These are phyloP conservation scores for Ganoderma lingzhi DNA, from an alignment of 1,284 basidiomycete genomes.

Conservation along the genomic window DNA sequence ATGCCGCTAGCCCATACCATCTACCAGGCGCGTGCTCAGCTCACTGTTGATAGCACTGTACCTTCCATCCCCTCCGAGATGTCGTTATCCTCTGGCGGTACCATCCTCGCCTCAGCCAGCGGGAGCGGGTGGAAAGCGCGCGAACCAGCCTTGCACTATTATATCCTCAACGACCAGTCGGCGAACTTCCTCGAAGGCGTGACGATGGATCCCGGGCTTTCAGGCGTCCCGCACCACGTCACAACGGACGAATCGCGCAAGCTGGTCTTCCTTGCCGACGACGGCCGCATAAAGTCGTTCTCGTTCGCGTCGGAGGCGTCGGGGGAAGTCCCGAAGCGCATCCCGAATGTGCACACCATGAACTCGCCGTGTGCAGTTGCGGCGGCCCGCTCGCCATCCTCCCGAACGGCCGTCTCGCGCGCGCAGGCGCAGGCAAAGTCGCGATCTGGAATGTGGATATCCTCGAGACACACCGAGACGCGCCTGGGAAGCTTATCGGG, in stretches of 20 bases:
- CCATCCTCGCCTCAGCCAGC: slow-evolving; percentile 39
- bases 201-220: slow-evolving; percentile 29
- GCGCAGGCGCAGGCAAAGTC: slow-evolving; percentile 43
- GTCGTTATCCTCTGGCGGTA: slow-evolving; percentile 38
- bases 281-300: slow-evolving; percentile 40
- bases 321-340: slow-evolving; percentile 12
- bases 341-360: slow-evolving; percentile 44
- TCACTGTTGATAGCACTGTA: slow-evolving; percentile 33
- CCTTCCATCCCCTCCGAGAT: slow-evolving; percentile 37
- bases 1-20: slow-evolving; percentile 23
- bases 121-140: slow-evolving; percentile 49
- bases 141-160: slow-evolving; percentile 42
- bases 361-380: slow-evolving; percentile 33
- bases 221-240: slow-evolving; percentile 30
- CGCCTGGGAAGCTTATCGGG: slow-evolving; percentile 40
- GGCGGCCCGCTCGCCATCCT: slow-evolving; percentile 42
- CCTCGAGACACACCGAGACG: slow-evolving; percentile 43
- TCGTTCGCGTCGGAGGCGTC: slow-evolving; percentile 22
- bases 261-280: slow-evolving; percentile 39
- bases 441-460: slow-evolving; percentile 46
- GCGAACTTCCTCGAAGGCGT: slow-evolving; percentile 16
- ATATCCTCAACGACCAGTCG: slow-evolving; percentile 35
- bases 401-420: slow-evolving; percentile 39
- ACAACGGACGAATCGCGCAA: slow-evolving; percentile 37
- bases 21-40: slow-evolving; percentile 29